These are phyloP conservation scores for Lipomyces japonicus DNA, from an alignment of 805 yeast species.

Conservation along the genomic window DNA sequence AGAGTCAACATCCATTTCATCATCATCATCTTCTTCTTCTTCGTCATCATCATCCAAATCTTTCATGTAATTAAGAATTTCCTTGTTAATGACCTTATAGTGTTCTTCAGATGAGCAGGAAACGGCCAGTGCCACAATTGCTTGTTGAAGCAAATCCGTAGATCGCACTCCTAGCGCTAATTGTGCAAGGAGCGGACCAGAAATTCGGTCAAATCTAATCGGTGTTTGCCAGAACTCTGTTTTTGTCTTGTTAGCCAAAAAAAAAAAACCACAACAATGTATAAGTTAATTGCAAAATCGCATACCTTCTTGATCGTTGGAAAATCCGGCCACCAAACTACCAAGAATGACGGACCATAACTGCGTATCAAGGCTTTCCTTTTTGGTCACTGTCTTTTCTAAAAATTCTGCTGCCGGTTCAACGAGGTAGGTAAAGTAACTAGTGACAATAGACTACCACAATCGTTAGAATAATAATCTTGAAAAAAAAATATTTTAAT, in stretches of 20 bases:
- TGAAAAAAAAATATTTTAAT: not conserved
- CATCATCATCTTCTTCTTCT: constrained; percentile 8
- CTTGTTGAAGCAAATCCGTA: constrained; percentile 56
- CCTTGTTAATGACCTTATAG: constrained; percentile 67
- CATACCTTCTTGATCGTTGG: constrained; percentile 33
- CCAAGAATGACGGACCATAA: constrained; percentile 70
- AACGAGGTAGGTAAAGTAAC: constrained; percentile 78
- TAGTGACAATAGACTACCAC: constrained; percentile 80
- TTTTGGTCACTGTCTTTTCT: constrained; percentile 42
- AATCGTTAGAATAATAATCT: not conserved
- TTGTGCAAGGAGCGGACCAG: constrained; percentile 62
- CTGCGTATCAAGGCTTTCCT: constrained; percentile 43
- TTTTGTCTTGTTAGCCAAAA: too few species aligned
- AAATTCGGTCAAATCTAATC: constrained; percentile 72
- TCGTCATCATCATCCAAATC: constrained; percentile 53
- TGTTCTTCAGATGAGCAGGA: constrained; percentile 54
- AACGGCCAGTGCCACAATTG: constrained; percentile 72
- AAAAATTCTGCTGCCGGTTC: constrained; percentile 65
- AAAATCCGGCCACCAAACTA: constrained; percentile 75
- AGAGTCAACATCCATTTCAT: not conserved
- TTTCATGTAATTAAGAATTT: constrained; percentile 64
- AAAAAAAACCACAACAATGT: constrained; percentile 32
- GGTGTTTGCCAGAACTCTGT: constrained; percentile 94
- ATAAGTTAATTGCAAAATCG: not conserved
- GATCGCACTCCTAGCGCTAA: constrained; percentile 37